Percentiles rank a stretch among this genome's conserved stretches.
These are phyloP conservation scores for Thielaviopsis cerberus DNA, from an alignment of 2,329 filamentous ascomycete species.

Conservation along the genomic window DNA sequence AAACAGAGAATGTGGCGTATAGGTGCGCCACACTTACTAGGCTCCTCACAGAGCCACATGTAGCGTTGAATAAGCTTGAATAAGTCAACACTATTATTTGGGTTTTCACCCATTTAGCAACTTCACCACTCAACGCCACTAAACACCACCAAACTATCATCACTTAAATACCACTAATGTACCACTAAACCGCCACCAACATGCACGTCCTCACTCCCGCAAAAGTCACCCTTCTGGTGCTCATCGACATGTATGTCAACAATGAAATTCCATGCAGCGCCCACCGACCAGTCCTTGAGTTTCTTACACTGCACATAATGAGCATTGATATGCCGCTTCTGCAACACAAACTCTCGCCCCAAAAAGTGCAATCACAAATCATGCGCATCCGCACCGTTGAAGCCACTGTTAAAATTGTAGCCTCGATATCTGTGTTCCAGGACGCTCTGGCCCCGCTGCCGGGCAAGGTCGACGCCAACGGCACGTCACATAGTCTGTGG, in stretches of 20 bases:
- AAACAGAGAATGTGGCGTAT: too few relatives aligned
- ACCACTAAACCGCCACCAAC: conserved; percentile 28
- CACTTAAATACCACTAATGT: not conserved
- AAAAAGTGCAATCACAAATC: conserved; percentile 13
- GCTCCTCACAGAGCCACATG: too few relatives aligned
- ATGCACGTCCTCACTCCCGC: conserved; percentile 73
- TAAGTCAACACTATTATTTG: too few relatives aligned
- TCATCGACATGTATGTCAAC: conserved; percentile 67
- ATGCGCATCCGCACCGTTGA: conserved; percentile 29
- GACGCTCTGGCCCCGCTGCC: conserved; percentile 33
- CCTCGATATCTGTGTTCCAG: conserved; percentile 41
- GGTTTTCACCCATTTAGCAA: too few relatives aligned
- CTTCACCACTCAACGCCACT: too few relatives aligned
- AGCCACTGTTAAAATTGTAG: conserved; percentile 31
- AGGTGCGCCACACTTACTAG: too few relatives aligned
- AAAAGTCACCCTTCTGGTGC: conserved; percentile 63
- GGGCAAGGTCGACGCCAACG: conserved; percentile 39
- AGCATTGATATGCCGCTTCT: conserved; percentile 19
- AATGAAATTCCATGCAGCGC: conserved; percentile 48
- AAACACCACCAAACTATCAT: not conserved
- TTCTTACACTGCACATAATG: conserved; percentile 54
- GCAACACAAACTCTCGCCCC: conserved; percentile 15
- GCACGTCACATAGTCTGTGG: conserved; percentile 49
- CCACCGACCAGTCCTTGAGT: conserved; percentile 59
- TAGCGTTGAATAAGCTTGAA: too few relatives aligned